Evolutionary conservation across 257 asterid genomes (phyloP).

Genomic region (Petrea volubilis): DNA sequence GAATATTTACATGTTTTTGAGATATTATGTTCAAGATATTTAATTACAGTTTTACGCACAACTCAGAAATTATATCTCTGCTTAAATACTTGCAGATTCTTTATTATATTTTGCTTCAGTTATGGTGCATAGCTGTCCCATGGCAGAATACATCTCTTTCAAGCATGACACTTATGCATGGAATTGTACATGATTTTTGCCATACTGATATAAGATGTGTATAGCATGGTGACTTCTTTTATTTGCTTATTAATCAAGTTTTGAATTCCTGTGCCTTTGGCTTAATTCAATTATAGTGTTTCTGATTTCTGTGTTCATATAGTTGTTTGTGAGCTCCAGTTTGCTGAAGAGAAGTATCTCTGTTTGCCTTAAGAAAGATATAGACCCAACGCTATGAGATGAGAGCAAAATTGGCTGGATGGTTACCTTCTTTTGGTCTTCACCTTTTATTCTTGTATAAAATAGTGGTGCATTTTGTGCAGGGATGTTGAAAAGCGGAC

Average conservation of each 20-base stretch:
- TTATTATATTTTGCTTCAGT: neutral
- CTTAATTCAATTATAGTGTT: neutral
- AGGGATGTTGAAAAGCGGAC: constrained; percentile 72
- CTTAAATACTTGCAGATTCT: neutral
- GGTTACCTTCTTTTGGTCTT: constrained; percentile 10
- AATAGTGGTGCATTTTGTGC: constrained; percentile 30
- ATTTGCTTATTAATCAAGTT: neutral
- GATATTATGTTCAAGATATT: neutral
- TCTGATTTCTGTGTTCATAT: neutral
- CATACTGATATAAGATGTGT: neutral
- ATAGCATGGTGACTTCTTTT: neutral
- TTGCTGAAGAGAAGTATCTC: neutral
- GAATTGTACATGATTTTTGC: neutral
- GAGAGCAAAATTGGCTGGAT: constrained; percentile 15
- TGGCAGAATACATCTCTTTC: neutral
- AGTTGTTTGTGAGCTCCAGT: constrained; percentile 11
- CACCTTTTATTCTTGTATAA: neutral
- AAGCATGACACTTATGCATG: neutral
- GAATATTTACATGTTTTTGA: constrained; percentile 5
- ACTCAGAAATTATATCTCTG: neutral
- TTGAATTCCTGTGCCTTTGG: neutral
- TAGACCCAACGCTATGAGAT: constrained; percentile 8
- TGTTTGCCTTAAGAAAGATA: constrained; percentile 6
- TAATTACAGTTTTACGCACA: neutral
- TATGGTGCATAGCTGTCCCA: neutral